Conservation (phyloP, 2,329 filamentous ascomycete genomes). For the Exserohilum turcica region DNA sequence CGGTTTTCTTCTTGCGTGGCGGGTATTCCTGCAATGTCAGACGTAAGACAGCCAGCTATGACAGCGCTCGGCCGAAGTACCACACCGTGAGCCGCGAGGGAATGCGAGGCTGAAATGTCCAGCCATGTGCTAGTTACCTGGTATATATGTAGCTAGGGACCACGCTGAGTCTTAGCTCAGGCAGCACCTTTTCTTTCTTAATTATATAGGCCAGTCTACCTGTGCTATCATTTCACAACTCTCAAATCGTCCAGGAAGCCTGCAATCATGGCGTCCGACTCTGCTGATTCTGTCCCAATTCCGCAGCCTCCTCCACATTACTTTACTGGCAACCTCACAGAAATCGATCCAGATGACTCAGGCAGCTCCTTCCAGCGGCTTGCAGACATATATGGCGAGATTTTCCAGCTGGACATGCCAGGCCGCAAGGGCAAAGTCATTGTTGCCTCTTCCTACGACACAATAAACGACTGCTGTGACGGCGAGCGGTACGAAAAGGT, state of each 20-base stretch:
- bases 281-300: constrained; percentile 7
- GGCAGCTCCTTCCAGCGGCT: constrained; percentile 6
- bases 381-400: constrained; percentile 14
- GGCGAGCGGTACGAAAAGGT: constrained; percentile 8
- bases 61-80: background rate
- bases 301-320: constrained; percentile 10
- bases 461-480: constrained; percentile 12
- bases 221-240: background rate
- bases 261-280: constrained; percentile 4
- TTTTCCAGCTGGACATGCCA: constrained; percentile 8
- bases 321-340: constrained; percentile 7
- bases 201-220: background rate
- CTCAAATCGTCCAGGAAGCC: background rate
- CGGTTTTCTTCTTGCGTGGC: background rate
- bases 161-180: background rate
- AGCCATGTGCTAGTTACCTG: background rate
- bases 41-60: constrained; percentile 4
- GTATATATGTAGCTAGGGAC: background rate
- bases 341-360: constrained; percentile 8
- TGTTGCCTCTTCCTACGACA: constrained; percentile 11
- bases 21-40: constrained; percentile 6
- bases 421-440: constrained; percentile 7
- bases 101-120: constrained; percentile 1
- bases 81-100: background rate
- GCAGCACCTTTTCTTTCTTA: background rate